Base-by-base conservation (phyloP, 768 basidiomycete species). In the Vararia minispora region DNA sequence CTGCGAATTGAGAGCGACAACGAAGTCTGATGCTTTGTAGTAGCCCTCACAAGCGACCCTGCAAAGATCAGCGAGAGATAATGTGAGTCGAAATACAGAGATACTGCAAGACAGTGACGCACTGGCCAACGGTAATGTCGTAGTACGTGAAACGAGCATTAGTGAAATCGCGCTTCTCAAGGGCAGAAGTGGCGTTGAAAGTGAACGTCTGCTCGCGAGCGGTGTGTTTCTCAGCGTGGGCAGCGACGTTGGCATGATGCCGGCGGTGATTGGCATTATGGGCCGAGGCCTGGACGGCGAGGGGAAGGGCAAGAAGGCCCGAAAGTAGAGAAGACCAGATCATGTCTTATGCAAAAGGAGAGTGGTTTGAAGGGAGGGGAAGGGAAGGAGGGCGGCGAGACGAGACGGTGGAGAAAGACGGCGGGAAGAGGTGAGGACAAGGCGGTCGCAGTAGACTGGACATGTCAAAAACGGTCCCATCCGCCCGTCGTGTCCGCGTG, bases 1-100 rank as follows among this genome's bases (percentile, higher is more conserved):
- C 52, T 66, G 27, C 8, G n/a, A 13, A n/a, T 5, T 9, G 10
- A 14, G 12, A 20, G 25, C 5, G 31, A 44, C 28, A 33, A 48
- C 47, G 16, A 16, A 42, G 28, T 6, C 47, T 20, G 2, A 13
- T 2, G 28, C 2, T 0, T 1, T 0, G 10, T 40, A 39, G 2
- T 5, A 28, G 0, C 28, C 34, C 8, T 42, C 45, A 39, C 47
- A 48, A 14, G 47, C 41, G 10, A 23, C 27, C 10, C 47, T 48
- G 37, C 3, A 38, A 7, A 32, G n/a, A 28, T 21, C 12, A 20
- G 38, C 22, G 25, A 23, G 28, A 16, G 21, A 8, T n/a, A 21
- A 16, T n/a, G 41, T 14, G 28, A 5, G 17, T 9, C 17, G 8
- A 1, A 5, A 23, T n/a, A n/a, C n/a, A 18, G 23, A 22, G 20